Conservation (phyloP, 2,329 filamentous ascomycete species). For the Didymella glomerata region DNA sequence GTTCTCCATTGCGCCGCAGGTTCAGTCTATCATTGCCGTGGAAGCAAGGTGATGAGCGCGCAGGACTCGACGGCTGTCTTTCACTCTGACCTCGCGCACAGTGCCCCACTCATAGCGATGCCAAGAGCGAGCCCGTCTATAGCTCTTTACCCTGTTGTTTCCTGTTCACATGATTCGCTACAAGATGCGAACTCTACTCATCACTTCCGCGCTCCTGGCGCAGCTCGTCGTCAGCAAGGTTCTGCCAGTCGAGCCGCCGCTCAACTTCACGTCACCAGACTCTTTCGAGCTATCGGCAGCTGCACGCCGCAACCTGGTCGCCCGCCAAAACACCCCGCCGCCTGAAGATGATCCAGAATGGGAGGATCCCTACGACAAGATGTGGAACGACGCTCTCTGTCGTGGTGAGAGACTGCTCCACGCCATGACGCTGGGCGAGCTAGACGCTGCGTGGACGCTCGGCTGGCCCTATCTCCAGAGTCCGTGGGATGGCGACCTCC, state of each 20-base stretch:
- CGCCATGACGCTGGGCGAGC: constrained; percentile 21
- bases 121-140: background rate
- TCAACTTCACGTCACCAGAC: background rate
- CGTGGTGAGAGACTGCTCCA: constrained; percentile 14
- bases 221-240: background rate
- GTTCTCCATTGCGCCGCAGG: background rate
- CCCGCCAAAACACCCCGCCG: background rate
- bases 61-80: background rate
- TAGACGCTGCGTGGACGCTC: constrained; percentile 11
- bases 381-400: constrained; percentile 45
- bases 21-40: background rate
- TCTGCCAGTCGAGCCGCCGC: background rate
- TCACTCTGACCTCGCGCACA: background rate
- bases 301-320: background rate
- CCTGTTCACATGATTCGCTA: background rate
- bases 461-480: constrained; percentile 9
- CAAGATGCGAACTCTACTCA: background rate
- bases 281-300: background rate
- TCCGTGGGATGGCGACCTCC: constrained; percentile 19
- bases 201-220: background rate
- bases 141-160: background rate
- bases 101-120: background rate
- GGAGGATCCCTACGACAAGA: constrained; percentile 20
- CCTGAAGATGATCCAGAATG: background rate
- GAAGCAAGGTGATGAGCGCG: background rate